Evolutionary conservation across 768 basidiomycete species (phyloP).

Genomic region (Naganishia kalamii): DNA sequence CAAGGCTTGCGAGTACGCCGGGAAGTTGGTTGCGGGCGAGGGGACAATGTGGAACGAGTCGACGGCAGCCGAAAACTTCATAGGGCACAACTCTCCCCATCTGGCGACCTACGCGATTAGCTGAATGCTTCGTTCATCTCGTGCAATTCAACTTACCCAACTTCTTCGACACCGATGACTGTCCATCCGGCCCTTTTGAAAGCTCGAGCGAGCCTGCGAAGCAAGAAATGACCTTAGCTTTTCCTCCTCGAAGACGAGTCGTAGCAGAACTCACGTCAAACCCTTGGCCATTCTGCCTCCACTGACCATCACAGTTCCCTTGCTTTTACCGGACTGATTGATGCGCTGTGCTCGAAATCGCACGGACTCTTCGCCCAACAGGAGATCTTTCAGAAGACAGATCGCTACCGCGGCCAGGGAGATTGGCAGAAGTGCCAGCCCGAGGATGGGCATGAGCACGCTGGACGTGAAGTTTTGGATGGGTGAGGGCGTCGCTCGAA

Average conservation of each 20-base stretch:
- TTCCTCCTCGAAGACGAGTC: too few relatives aligned
- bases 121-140: background rate
- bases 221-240: background rate
- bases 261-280: constrained; percentile 31
- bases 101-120: constrained; percentile 22
- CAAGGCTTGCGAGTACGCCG: constrained; percentile 33
- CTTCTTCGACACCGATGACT: constrained; percentile 42
- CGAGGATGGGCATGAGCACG: constrained; percentile 26
- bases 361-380: constrained; percentile 14
- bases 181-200: constrained; percentile 43
- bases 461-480: constrained; percentile 18
- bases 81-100: constrained; percentile 41
- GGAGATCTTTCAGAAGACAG: constrained; percentile 26
- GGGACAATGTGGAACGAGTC: constrained; percentile 38
- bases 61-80: constrained; percentile 36
- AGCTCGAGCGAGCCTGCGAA: constrained; percentile 33
- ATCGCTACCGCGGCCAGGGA: constrained; percentile 29
- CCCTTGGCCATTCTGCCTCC: constrained; percentile 42
- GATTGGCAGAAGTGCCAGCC: constrained; percentile 29
- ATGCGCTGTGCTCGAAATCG: background rate
- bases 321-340: constrained; percentile 13
- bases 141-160: constrained; percentile 25
- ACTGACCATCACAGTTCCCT: constrained; percentile 39
- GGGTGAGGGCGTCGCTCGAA: constrained; percentile 5
- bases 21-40: constrained; percentile 28